These are phyloP conservation scores for Nakaseomyces glabratus DNA, from an alignment of 1,139 yeast genomes.

Conservation along the genomic window DNA sequence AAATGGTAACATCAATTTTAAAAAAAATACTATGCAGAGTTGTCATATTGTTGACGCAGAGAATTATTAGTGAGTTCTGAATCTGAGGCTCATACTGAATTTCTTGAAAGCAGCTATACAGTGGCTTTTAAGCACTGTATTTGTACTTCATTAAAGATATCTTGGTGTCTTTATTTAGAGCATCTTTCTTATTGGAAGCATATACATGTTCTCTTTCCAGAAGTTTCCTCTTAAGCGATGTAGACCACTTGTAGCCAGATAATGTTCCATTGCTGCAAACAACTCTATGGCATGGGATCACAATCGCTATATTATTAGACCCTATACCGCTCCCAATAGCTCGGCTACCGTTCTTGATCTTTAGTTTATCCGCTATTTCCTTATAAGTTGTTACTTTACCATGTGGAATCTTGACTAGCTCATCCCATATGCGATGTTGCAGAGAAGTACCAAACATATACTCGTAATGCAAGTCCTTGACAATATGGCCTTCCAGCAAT, in stretches of 20 bases:
- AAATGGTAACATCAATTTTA: no score
- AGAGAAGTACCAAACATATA: constrained; percentile 25
- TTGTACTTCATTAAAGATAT: neutral
- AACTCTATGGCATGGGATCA: constrained; percentile 28
- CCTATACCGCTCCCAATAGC: constrained; percentile 27
- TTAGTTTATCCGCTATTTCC: constrained; percentile 18
- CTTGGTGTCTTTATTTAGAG: constrained; percentile 4
- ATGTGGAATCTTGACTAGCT: constrained; percentile 13
- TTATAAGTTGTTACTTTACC: constrained; percentile 20
- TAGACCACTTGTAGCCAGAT: constrained; percentile 23
- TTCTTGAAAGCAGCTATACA: no score
- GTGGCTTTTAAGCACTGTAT: constrained; percentile 1
- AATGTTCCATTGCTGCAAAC: constrained; percentile 17
- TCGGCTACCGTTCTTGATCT: constrained; percentile 18
- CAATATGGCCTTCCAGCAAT: neutral
- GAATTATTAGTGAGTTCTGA: no score
- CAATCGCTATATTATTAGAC: constrained; percentile 20
- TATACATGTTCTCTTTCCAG: constrained; percentile 11
- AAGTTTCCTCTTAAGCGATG: constrained; percentile 16
- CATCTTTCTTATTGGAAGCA: constrained; percentile 6
- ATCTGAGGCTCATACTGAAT: no score
- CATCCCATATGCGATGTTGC: constrained; percentile 24
- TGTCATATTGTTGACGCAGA: no score
- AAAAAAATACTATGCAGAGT: no score
- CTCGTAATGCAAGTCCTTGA: constrained; percentile 12